Base-by-base conservation (phyloP, 73 alveolate genomes). In the Tetrahymena borealis region DNA sequence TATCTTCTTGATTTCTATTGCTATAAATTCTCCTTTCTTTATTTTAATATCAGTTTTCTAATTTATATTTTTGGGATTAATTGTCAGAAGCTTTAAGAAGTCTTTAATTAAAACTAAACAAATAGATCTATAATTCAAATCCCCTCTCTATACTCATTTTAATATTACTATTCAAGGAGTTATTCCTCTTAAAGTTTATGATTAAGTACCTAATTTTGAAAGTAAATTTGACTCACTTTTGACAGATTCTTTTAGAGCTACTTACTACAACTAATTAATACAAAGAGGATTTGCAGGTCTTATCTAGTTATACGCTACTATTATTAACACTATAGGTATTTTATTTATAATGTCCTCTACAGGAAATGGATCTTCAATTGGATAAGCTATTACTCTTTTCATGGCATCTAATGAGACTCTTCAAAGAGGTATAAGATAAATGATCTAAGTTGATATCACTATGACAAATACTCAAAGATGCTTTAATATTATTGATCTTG, bases 391-490 rank as follows among this genome's bases (percentile, higher is more conserved):
- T n/a, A 60, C 28, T n/a, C 28, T 24, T 6, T 60, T 60, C 10
- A 28, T 60, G 1, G 28, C n/a, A 3, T 32, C 37, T 3, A 60
- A 24, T 60, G 85, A 60, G 28, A 32, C 28, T 60, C 85, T 60
- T n/a, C 28, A 60, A 60, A 24, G 85, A 35, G 85, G 85, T 13
- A 60, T 60, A 35, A 60, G 85, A 35, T 60, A 60, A 60, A n/a
- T n/a, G n/a, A n/a, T n/a, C n/a, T n/a, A n/a, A n/a, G n/a, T n/a
- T n/a, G 93, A 93, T 40, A 40, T 92, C 10, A 90, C 91, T 40
- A 93, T 93, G 95, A 79, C 90, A 12, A 39, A 78, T 79, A 39
- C 39, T 5, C 38, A 93, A n/a, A 93, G 95, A 35, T 79, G 90
- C 78, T 79, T 79, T 39, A 90, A 93, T 32, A 78, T 93, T 8